A percentile compares a stretch with the other conserved stretches of the same genome.
These are phyloP conservation scores for Exidia glandulosa DNA, from an alignment of 768 basidiomycete species.

Conservation along the genomic window DNA sequence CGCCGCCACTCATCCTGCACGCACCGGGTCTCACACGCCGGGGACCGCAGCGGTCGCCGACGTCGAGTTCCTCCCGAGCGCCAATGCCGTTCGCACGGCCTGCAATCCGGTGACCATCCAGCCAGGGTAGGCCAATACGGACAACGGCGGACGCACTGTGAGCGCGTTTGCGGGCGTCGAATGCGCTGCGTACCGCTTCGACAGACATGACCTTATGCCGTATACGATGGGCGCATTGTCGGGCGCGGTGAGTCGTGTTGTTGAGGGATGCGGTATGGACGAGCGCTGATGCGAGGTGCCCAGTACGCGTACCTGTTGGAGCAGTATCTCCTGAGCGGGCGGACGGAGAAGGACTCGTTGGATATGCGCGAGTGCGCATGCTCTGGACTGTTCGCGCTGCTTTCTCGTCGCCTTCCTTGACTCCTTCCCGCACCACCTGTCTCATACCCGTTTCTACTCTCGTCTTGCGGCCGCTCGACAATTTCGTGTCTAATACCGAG, in stretches of 20 bases:
- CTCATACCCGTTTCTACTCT: constrained; percentile 10
- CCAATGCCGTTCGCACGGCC: too few relatives aligned
- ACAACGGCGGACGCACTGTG: too few relatives aligned
- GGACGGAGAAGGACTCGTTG: constrained; percentile 7
- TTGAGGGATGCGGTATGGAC: not conserved
- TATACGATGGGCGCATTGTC: constrained; percentile 5
- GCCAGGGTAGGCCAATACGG: too few relatives aligned
- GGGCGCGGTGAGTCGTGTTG: constrained; percentile 2
- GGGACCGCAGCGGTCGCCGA: too few relatives aligned
- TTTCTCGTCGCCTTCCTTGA: not conserved
- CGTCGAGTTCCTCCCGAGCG: too few relatives aligned
- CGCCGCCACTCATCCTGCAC: too few relatives aligned
- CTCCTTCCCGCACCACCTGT: constrained; percentile 8
- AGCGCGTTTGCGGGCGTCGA: too few relatives aligned
- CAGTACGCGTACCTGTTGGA: constrained; percentile 17
- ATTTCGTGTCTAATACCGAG: constrained; percentile 12
- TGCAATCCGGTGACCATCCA: too few relatives aligned
- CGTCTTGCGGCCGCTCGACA: constrained; percentile 9
- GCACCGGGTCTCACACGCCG: too few relatives aligned
- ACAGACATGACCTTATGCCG: not conserved
- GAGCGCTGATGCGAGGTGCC: not conserved
- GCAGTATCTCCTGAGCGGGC: constrained; percentile 10
- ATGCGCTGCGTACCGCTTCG: too few relatives aligned
- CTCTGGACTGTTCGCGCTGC: too few relatives aligned
- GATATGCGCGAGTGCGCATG: constrained; percentile 16